Percentiles rank a stretch among this genome's conserved stretches.
Conservation (phyloP, 495 filamentous ascomycete genomes). For the Podospora tetraspora region DNA sequence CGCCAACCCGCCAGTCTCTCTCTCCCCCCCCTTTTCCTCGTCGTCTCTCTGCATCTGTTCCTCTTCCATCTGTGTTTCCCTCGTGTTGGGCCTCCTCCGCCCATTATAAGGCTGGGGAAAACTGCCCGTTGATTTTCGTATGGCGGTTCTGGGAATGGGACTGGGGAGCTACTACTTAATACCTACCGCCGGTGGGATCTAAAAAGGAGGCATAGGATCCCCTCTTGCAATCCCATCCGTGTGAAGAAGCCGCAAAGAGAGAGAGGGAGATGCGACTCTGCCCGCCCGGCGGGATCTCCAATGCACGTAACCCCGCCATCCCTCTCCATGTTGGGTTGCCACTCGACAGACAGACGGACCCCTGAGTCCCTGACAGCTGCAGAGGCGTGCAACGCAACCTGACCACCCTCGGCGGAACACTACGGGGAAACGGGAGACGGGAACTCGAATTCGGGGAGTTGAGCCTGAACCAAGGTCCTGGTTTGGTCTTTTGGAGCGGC, state of each 20-base stretch:
- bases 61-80: not conserved
- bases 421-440: not conserved
- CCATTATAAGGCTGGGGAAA: not conserved
- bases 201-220: not conserved
- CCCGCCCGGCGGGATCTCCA: constrained; percentile 13
- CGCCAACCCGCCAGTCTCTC: not conserved
- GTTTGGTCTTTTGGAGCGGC: not conserved
- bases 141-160: no score
- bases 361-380: not conserved
- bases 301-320: constrained; percentile 23
- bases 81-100: not conserved
- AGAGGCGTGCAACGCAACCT: not conserved
- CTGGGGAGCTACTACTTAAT: not conserved
- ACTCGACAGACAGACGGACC: not conserved
- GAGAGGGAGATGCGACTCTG: not conserved
- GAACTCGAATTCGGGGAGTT: not conserved
- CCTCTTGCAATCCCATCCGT: not conserved
- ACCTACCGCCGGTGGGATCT: no score
- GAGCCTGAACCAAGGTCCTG: not conserved
- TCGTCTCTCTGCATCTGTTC: not conserved
- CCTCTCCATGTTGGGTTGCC: not conserved
- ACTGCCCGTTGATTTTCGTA: not conserved
- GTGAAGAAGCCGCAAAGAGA: not conserved
- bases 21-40: not conserved
- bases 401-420: not conserved